phyloP scores from a whole-genome alignment of 2,329 filamentous ascomycete species.

The Paraphoma chrysanthemicola region DNA sequence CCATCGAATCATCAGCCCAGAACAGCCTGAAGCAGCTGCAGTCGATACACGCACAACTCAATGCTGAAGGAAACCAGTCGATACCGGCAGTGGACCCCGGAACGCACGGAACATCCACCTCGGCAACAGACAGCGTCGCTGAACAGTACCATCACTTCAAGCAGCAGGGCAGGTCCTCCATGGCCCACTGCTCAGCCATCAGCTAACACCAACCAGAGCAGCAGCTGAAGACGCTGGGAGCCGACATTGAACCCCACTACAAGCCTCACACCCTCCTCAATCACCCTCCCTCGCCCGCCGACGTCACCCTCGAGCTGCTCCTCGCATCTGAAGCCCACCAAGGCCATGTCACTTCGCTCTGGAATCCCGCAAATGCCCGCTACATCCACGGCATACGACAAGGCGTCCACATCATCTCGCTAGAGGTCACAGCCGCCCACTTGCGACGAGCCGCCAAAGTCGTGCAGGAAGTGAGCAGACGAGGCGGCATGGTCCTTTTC shows the following conservation, averaged over 20 bases:
- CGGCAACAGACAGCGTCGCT: constrained; percentile 34
- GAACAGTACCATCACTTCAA: constrained; percentile 47
- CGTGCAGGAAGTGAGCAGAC: constrained; percentile 82
- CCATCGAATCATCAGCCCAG: constrained; percentile 39
- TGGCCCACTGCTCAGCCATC: background rate
- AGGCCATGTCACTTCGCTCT: constrained; percentile 87
- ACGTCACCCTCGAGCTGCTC: constrained; percentile 90
- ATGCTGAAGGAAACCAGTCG: constrained; percentile 25
- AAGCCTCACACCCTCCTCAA: constrained; percentile 69
- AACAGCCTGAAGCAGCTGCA: constrained; percentile 38
- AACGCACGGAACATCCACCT: constrained; percentile 17
- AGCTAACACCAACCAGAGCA: constrained; percentile 37
- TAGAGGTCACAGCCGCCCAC: constrained; percentile 87
- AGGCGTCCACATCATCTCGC: constrained; percentile 89
- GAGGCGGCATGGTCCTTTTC: constrained; percentile 86
- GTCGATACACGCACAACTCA: constrained; percentile 45
- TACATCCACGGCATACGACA: constrained; percentile 93
- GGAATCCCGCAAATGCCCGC: constrained; percentile 92
- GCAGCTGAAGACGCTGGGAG: constrained; percentile 47
- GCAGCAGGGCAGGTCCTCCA: background rate
- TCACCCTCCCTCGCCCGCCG: constrained; percentile 76
- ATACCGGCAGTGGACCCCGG: constrained; percentile 29
- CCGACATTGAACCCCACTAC: constrained; percentile 61
- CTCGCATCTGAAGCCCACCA: constrained; percentile 59
- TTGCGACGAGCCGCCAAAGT: constrained; percentile 92